Percentiles rank a stretch among this genome's conserved stretches.
phyloP scores from a whole-genome alignment of 805 yeast species.

The Wickerhamiella brachini region DNA sequence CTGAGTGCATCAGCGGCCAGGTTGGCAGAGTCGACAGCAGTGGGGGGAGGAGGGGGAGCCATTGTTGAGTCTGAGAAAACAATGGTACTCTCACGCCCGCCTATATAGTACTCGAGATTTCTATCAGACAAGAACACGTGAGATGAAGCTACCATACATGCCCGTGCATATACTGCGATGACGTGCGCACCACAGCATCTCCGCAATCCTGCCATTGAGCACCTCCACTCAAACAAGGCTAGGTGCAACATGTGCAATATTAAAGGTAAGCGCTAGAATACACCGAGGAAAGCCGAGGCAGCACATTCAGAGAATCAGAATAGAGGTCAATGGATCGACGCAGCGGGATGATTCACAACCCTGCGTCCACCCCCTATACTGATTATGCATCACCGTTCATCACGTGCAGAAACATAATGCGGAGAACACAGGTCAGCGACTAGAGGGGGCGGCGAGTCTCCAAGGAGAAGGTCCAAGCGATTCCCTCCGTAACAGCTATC shows the following conservation, averaged over 20 bases:
- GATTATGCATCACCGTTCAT: neutral
- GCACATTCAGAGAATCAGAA: neutral
- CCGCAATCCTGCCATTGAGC: no score
- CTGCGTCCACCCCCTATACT: neutral
- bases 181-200: neutral
- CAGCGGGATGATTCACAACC: neutral
- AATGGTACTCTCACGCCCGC: neutral
- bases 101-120: neutral
- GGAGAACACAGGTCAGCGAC: neutral
- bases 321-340: neutral
- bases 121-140: neutral
- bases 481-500: no score
- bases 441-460: no score
- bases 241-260: no score
- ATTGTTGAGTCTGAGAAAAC: neutral
- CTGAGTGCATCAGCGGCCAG: neutral
- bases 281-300: neutral
- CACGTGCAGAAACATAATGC: neutral
- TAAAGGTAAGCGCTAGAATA: no score
- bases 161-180: neutral
- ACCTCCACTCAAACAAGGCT: no score
- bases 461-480: no score
- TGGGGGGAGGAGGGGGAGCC: conserved; percentile 5
- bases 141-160: neutral
- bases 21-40: neutral